Percentiles rank a stretch among this genome's conserved stretches.
Conservation (phyloP, 176 grass and related monocot genomes). For the maize (Zea mays) region DNA sequence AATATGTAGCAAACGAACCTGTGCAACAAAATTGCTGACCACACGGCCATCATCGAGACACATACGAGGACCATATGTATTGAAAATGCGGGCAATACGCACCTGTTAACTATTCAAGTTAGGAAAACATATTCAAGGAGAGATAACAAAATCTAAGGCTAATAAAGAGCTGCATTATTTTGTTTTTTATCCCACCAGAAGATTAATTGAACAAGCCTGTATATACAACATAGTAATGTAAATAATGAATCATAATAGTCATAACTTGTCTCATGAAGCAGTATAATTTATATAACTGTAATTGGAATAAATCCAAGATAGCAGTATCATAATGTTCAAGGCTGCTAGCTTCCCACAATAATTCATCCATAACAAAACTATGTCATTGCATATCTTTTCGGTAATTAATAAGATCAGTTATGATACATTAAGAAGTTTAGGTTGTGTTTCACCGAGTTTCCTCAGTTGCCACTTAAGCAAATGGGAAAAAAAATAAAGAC, state of each 20-base stretch:
- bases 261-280: too few species aligned
- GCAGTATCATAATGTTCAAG: background rate
- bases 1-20: slow-evolving; percentile 48
- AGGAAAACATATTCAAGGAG: slow-evolving; percentile 30
- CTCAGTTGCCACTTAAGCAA: slow-evolving; percentile 6
- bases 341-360: slow-evolving; percentile 12
- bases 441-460: background rate
- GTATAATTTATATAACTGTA: too few species aligned
- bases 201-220: background rate
- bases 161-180: slow-evolving; percentile 20
- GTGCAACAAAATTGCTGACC: slow-evolving; percentile 96
- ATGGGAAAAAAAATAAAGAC: background rate
- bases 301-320: too few species aligned
- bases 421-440: background rate
- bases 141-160: background rate
- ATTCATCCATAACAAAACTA: background rate
- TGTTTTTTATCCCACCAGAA: slow-evolving; percentile 3
- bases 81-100: slow-evolving; percentile 95
- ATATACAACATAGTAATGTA: background rate
- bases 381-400: slow-evolving; percentile 4
- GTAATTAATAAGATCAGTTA: background rate
- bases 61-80: slow-evolving; percentile 95
- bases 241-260: slow-evolving; percentile 7
- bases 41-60: slow-evolving; percentile 93
- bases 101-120: slow-evolving; percentile 47